Base-by-base conservation (phyloP, 2,329 filamentous ascomycete genomes). In the Neopestalotiopsis sp. region DNA sequence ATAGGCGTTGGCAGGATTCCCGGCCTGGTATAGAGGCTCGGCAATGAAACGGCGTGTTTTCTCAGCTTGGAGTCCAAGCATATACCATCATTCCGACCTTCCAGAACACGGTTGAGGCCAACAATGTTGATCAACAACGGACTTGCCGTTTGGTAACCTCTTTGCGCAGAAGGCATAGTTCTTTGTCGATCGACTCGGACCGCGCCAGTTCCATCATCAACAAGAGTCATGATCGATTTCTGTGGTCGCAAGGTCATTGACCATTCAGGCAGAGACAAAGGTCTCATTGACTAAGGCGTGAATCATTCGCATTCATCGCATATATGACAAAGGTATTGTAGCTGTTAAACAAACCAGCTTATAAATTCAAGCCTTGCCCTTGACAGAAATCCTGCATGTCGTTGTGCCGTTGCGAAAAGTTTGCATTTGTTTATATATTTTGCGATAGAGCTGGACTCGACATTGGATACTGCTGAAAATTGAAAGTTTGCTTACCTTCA, bases 1-100 rank as follows among this genome's bases (percentile, higher is more conserved):
- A 78, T 78, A 79, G 74, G 74, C 74, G 72, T 75, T 75, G 70
- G 74, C 69, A 71, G 73, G 68, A 69, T 71, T 73, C 73, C 73
- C 72, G 73, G 71, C 72, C 73, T 70, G 69, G 72, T 72, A 72
- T 72, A 74, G 71, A 75, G 71, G 73, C 71, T 70, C 67, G 73
- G 71, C 70, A 75, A 75, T 75, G 73, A 63, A 68, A 75, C 72
- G 72, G 71, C 68, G 74, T 76, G 71, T 69, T 74, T 77, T 69
- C 65, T 71, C 68, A 63, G 62, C 69, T 64, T 68, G 34, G 52
- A 52, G 67, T 68, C 68, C 32, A 63, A 67, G 57, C 56, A 66
- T 52, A 57, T 13, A 42, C 57, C 67, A 42, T 56, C 66, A 71
- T 65, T 52, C 9, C 49, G 28, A 58, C 24, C 52, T 49, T 13